phyloP scores from a whole-genome alignment of 345 rosid genomes.

The Rhizophora apiculata region DNA sequence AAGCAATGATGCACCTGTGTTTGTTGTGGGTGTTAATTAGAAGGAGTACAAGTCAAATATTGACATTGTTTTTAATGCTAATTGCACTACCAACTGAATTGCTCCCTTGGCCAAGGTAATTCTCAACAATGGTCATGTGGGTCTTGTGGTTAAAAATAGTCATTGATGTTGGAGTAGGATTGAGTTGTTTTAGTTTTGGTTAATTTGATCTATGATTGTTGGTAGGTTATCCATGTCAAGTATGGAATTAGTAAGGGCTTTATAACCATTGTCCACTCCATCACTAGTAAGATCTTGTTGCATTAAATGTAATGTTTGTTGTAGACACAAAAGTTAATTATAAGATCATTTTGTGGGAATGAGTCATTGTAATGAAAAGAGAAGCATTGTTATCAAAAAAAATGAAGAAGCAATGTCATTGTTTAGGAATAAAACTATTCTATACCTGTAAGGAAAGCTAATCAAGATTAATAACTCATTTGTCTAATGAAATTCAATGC shows the following conservation, averaged over 20 bases:
- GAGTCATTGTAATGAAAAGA: no score
- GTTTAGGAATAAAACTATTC: no score
- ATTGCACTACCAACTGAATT: slow-evolving; percentile 94
- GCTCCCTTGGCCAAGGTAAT: slow-evolving; percentile 87
- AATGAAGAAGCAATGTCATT: no score
- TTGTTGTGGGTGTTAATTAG: slow-evolving; percentile 88
- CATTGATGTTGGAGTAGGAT: not conserved
- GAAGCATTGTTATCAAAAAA: no score
- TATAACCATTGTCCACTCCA: slow-evolving; percentile 81
- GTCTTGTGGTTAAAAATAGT: no score
- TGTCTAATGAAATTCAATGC: no score
- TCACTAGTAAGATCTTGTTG: slow-evolving; percentile 63
- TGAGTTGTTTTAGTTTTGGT: not conserved
- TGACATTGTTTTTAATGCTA: slow-evolving; percentile 79
- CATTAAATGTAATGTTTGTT: no score
- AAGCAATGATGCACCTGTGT: slow-evolving; percentile 95
- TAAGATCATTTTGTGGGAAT: no score
- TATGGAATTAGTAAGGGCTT: slow-evolving; percentile 81
- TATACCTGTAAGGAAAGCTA: no score
- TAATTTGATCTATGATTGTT: not conserved
- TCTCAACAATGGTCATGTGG: not conserved
- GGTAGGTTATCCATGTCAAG: slow-evolving; percentile 60
- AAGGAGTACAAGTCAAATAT: slow-evolving; percentile 73
- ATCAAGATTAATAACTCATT: no score
- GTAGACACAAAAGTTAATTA: no score